Conservation (phyloP, 805 yeast genomes). For the Myxozyma lipomycoides region DNA sequence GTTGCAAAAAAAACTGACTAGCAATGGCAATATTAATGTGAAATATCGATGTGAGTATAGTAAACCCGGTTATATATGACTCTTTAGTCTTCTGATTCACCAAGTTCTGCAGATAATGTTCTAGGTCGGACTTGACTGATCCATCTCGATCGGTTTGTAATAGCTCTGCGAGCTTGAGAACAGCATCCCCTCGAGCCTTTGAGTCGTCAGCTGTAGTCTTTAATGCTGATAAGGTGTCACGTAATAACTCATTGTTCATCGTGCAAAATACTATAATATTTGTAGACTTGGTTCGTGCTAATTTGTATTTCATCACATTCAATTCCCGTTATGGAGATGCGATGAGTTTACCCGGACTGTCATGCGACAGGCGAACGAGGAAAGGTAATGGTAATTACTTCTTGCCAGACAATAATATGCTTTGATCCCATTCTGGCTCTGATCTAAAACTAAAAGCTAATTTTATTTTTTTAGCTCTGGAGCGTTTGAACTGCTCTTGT, state of each 20-base stretch:
- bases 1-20: constrained; percentile 29
- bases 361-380: too few relatives aligned
- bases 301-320: too few relatives aligned
- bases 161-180: constrained; percentile 16
- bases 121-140: constrained; percentile 2
- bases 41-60: constrained; percentile 31
- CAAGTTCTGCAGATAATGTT: neutral
- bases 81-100: constrained; percentile 12
- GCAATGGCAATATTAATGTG: constrained; percentile 33
- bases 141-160: constrained; percentile 9
- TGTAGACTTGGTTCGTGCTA: too few relatives aligned
- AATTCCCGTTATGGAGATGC: too few relatives aligned
- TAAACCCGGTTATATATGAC: constrained; percentile 30
- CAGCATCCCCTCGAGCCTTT: constrained; percentile 13
- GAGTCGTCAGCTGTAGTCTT: neutral
- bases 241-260: neutral
- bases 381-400: too few relatives aligned
- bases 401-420: too few relatives aligned
- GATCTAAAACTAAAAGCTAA: neutral
- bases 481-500: neutral
- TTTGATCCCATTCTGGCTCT: too few relatives aligned
- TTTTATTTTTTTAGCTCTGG: neutral
- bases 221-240: neutral
- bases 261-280: too few relatives aligned
- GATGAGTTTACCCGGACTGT: too few relatives aligned